Conservation (phyloP, 805 yeast species). For the Torulaspora gathmanii region DNA sequence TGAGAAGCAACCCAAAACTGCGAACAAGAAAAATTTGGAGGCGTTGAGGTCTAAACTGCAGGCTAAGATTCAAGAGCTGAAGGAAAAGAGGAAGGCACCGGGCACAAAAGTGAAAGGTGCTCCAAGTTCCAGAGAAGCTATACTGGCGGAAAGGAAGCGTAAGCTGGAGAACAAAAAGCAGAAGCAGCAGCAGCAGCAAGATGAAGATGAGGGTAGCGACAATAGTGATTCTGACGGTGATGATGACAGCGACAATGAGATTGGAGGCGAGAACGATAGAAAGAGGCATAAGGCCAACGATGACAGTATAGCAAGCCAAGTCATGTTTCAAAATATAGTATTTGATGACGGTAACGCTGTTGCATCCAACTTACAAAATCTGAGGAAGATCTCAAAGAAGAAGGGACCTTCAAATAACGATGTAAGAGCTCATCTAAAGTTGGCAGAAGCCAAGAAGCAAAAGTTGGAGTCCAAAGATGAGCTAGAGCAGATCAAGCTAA, state of each 20-base stretch:
- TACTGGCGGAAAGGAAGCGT: slow-evolving; percentile 59
- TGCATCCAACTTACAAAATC: slow-evolving; percentile 61
- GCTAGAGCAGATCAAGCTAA: slow-evolving; percentile 50
- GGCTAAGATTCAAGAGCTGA: slow-evolving; percentile 60
- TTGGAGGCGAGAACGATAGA: slow-evolving; percentile 11
- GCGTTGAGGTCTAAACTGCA: slow-evolving; percentile 77
- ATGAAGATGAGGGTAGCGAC: slow-evolving; percentile 32
- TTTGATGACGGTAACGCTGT: slow-evolving; percentile 78
- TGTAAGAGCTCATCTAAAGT: slow-evolving; percentile 71
- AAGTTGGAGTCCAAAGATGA: slow-evolving; percentile 59
- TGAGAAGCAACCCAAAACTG: slow-evolving; percentile 27
- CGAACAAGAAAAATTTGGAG: slow-evolving; percentile 50
- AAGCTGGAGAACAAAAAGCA: slow-evolving; percentile 36
- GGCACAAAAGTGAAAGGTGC: slow-evolving; percentile 80
- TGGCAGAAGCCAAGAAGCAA: slow-evolving; percentile 67
- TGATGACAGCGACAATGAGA: slow-evolving; percentile 20
- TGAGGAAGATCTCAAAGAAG: slow-evolving; percentile 48
- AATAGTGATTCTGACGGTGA: slow-evolving; percentile 36
- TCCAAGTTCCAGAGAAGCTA: slow-evolving; percentile 77
- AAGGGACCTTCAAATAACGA: slow-evolving; percentile 88
- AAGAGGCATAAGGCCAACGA: slow-evolving; percentile 37
- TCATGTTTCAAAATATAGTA: slow-evolving; percentile 75
- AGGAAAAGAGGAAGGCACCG: slow-evolving; percentile 85
- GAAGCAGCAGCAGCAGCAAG: slow-evolving; percentile 40
- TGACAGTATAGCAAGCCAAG: slow-evolving; percentile 34